Conservation (phyloP, 2,329 filamentous ascomycete species). For the Paecilomyces sp. region DNA sequence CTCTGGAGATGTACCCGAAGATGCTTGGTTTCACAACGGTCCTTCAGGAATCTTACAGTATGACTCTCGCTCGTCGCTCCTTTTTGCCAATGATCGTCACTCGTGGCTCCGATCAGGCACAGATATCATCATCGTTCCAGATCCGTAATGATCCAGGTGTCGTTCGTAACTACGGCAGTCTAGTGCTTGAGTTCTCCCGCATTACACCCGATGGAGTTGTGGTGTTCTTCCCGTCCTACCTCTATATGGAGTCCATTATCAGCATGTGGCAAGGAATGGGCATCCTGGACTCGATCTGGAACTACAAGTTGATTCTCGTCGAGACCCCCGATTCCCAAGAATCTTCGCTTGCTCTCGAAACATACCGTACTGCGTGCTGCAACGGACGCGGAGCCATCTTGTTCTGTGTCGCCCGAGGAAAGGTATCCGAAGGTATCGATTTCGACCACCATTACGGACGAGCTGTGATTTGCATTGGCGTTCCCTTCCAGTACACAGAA, state of each 20-base stretch:
- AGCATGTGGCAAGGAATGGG: constrained; percentile 99
- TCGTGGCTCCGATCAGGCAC: constrained; percentile 84
- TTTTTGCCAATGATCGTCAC: constrained; percentile 98
- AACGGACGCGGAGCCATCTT: constrained; percentile 91
- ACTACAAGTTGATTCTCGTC: constrained; percentile 95
- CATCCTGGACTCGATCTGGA: constrained; percentile 96
- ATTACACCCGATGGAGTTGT: constrained; percentile 95
- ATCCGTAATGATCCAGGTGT: constrained; percentile 93
- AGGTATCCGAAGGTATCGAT: constrained; percentile 97
- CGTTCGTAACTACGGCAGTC: constrained; percentile 91
- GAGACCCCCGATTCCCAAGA: constrained; percentile 97
- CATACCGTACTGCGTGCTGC: constrained; percentile 93
- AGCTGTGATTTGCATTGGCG: constrained; percentile 91
- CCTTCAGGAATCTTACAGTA: constrained; percentile 92
- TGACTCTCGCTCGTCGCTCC: constrained; percentile 90
- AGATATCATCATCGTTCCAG: constrained; percentile 89
- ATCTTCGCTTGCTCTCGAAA: constrained; percentile 89
- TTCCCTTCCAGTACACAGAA: constrained; percentile 98
- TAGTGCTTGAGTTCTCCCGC: constrained; percentile 91
- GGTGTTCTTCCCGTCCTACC: constrained; percentile 97
- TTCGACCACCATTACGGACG: constrained; percentile 98
- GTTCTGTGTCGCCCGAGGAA: constrained; percentile 90
- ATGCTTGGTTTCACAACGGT: constrained; percentile 93
- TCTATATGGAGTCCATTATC: constrained; percentile 99
- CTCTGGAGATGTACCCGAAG: constrained; percentile 97